These are phyloP conservation scores for Parafenestella ontariensis DNA, from an alignment of 2,329 filamentous ascomycete genomes.

Conservation along the genomic window DNA sequence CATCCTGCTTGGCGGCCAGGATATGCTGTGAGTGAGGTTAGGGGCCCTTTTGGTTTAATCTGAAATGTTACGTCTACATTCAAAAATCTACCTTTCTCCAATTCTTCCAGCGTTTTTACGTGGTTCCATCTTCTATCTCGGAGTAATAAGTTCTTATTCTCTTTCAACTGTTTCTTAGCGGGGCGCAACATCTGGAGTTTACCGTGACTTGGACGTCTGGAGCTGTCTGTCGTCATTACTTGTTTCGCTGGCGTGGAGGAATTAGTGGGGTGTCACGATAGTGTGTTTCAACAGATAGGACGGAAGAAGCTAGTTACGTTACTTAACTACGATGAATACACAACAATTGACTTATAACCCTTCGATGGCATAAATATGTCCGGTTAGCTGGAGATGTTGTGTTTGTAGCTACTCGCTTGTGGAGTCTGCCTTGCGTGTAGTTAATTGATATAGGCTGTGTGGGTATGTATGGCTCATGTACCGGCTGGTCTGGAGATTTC, in stretches of 20 bases:
- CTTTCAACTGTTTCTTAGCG: background rate
- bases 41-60: background rate
- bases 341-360: background rate
- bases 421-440: no score
- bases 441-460: no score
- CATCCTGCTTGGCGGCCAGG: slow-evolving; percentile 49
- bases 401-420: no score
- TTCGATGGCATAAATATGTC: background rate
- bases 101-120: background rate
- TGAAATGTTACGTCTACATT: background rate
- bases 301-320: background rate
- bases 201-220: no score
- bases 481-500: no score
- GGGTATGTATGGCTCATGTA: no score
- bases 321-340: background rate
- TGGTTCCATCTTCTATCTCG: background rate
- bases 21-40: slow-evolving; percentile 39
- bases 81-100: background rate
- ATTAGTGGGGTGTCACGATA: background rate
- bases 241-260: background rate
- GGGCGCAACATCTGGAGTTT: background rate
- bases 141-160: background rate
- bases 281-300: background rate
- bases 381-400: no score
- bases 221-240: background rate